Base-by-base conservation (phyloP, 352 stramenopile species). In the Pythium biforme region DNA sequence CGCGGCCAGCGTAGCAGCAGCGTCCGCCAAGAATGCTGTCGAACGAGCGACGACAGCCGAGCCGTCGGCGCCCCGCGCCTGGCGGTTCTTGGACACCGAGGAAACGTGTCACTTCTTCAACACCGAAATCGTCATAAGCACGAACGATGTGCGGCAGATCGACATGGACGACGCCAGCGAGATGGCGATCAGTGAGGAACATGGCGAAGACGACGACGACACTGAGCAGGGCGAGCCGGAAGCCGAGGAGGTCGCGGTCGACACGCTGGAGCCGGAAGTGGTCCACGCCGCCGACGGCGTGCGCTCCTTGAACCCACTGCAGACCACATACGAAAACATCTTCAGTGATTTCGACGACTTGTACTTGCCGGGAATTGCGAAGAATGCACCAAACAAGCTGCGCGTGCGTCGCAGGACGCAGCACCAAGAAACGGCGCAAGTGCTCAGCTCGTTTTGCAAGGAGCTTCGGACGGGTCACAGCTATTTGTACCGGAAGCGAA, bases 21-120 rank as follows among this genome's bases (percentile, higher is more conserved):
- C 34, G 51, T n/a, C 29, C n/a, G 8, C 26, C 8, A 62, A 53
- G 45, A 53, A 27, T 6, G 19, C 41, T 9, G 9, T 12, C 12
- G 19, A 22, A 3, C n/a, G 5, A 26, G 9, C 8, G 31, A 26
- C n/a, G 0, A n/a, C 31, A 17, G n/a, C n/a, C n/a, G 51, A 11
- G 29, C 27, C 31, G 7, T 9, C 37, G 14, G 8, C 50, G 22
- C 49, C 48, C 22, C 55, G 49, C 22, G 22, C 48, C 23, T 72
- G 66, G 59, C 66, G 59, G 22, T 71, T 79, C 51, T 40, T 90
- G 40, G 76, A 87, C 58, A 79, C 74, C 53, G 73, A 85, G 25
- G 81, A 88, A 41, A 86, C 76, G 14, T 80, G 74, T 43, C 78
- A 90, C 55, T 90, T 87, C 64, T 90, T 88, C 69, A 86, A 81